These are phyloP conservation scores for Lentinula aciculospora DNA, from an alignment of 768 basidiomycete genomes.

Conservation along the genomic window DNA sequence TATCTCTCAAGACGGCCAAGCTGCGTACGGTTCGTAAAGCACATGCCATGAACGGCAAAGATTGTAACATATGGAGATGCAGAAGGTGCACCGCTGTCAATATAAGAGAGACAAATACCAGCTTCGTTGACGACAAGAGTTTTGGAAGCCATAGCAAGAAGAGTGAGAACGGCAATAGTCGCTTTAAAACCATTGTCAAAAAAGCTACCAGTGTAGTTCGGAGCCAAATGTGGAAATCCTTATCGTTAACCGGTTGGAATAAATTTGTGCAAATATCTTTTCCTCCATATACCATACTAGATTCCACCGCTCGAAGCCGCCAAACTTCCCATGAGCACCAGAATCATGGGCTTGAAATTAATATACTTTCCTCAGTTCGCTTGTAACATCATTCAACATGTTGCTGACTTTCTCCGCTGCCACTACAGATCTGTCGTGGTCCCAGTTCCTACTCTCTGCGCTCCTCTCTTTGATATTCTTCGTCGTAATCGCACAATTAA, in stretches of 20 bases:
- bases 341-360: too few relatives aligned
- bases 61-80: neutral
- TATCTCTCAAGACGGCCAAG: neutral
- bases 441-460: neutral
- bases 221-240: too few relatives aligned
- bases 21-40: neutral
- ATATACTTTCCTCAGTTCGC: too few relatives aligned
- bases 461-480: neutral
- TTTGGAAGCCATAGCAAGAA: neutral
- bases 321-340: too few relatives aligned
- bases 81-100: neutral
- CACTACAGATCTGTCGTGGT: too few relatives aligned
- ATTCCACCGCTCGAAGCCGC: too few relatives aligned
- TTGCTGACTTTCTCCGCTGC: too few relatives aligned
- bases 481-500: neutral
- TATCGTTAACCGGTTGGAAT: too few relatives aligned
- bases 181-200: neutral
- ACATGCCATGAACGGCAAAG: neutral
- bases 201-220: too few relatives aligned
- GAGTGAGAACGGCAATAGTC: neutral
- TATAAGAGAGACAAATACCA: neutral
- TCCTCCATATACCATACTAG: too few relatives aligned
- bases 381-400: too few relatives aligned
- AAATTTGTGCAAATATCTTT: too few relatives aligned
- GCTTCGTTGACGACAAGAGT: neutral